Conservation (phyloP, 164 flowering plant genomes). For the Malania oleifera region DNA sequence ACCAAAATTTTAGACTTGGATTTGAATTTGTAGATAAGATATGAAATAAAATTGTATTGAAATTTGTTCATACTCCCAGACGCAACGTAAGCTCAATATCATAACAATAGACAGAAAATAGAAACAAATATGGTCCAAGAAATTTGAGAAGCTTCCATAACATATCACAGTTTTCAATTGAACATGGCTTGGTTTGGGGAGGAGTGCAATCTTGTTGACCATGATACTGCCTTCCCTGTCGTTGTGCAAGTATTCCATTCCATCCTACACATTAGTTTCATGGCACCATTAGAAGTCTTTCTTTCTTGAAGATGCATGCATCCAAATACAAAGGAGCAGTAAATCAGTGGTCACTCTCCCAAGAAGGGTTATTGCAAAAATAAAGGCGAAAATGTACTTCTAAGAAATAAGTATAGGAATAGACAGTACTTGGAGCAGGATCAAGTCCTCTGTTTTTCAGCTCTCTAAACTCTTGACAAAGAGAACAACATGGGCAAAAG, state of each 20-base stretch:
- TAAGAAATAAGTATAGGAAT: neutral
- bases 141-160: neutral
- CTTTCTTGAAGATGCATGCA: too few relatives aligned
- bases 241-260: conserved; percentile 32
- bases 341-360: too few relatives aligned
- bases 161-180: neutral
- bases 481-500: conserved; percentile 47
- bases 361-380: too few relatives aligned
- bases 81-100: too few relatives aligned
- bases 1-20: too few relatives aligned
- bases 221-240: conserved; percentile 11
- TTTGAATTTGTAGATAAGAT: too few relatives aligned
- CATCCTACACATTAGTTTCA: conserved; percentile 22
- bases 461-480: conserved; percentile 44
- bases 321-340: too few relatives aligned
- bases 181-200: conserved; percentile 23
- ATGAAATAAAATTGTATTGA: too few relatives aligned
- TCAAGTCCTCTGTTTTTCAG: conserved; percentile 28
- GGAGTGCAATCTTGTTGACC: conserved; percentile 15
- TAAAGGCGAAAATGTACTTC: conserved; percentile 34
- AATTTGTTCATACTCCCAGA: too few relatives aligned
- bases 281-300: too few relatives aligned
- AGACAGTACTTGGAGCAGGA: conserved; percentile 31
- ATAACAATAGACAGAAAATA: neutral
- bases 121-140: neutral